phyloP scores from a whole-genome alignment of 306 rosid genomes.

The Prunus fruticosa region DNA sequence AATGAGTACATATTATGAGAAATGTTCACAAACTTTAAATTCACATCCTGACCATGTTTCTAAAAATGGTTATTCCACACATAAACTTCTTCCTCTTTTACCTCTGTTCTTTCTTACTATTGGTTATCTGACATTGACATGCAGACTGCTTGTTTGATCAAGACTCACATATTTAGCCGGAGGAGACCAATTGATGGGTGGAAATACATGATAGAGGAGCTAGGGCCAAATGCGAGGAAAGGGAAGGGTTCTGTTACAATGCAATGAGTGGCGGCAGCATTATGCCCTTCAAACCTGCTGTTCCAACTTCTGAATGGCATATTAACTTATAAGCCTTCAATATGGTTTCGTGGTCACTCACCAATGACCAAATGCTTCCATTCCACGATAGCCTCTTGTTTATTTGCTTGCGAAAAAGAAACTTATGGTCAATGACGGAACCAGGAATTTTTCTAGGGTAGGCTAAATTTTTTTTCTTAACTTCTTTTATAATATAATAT shows the following conservation, averaged over 20 bases:
- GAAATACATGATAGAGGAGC: slow-evolving; percentile 95
- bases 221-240: slow-evolving; percentile 91
- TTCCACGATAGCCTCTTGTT: no score
- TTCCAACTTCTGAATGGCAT: neutral
- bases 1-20: no score
- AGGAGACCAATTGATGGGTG: slow-evolving; percentile 94
- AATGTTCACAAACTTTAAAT: no score
- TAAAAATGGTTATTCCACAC: no score
- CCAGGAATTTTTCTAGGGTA: no score
- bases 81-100: neutral
- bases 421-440: no score
- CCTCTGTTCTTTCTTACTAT: neutral
- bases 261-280: slow-evolving; percentile 31
- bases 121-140: slow-evolving; percentile 11
- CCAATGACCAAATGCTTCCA: neutral
- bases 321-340: neutral
- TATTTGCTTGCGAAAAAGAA: no score
- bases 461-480: no score
- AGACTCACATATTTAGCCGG: slow-evolving; percentile 89
- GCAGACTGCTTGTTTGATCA: slow-evolving; percentile 97
- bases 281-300: slow-evolving; percentile 3
- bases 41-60: no score
- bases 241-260: slow-evolving; percentile 81
- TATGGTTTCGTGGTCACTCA: neutral
- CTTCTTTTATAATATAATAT: no score